Conservation (phyloP, 2,329 filamentous ascomycete genomes). For the Tolypocladium album region DNA sequence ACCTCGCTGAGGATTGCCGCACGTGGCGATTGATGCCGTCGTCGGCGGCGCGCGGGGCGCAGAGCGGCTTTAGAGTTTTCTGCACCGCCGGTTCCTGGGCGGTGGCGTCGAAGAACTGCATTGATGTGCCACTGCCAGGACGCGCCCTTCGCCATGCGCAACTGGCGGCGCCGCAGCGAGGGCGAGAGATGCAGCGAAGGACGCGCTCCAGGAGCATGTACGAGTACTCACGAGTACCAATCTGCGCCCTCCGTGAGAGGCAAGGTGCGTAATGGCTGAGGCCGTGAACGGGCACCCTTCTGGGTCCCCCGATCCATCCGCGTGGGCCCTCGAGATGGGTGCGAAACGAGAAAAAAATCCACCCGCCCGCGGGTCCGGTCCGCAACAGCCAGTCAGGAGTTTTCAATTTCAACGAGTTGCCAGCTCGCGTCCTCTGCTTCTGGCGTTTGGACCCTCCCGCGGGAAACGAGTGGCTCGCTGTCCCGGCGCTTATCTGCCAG, state of each 20-base stretch:
- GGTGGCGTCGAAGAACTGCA: not conserved
- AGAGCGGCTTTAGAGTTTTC: not conserved
- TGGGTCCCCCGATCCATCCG: not conserved
- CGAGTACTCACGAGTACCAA: too few species aligned
- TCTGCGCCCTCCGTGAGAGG: not conserved
- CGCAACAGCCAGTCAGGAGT: slow-evolving; percentile 5
- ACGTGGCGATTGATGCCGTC: not conserved
- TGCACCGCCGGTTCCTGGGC: not conserved
- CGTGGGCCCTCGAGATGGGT: not conserved
- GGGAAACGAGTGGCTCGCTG: not conserved
- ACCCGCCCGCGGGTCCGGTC: not conserved
- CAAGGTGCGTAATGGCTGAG: not conserved
- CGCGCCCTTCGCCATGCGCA: not conserved
- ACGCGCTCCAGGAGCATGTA: too few species aligned
- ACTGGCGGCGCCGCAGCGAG: not conserved
- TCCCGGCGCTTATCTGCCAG: not conserved
- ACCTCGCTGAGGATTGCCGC: not conserved
- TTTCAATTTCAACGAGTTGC: slow-evolving; percentile 7
- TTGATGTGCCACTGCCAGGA: not conserved
- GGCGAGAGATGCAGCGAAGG: not conserved
- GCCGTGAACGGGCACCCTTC: not conserved
- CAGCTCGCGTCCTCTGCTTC: not conserved
- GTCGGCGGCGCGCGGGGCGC: not conserved
- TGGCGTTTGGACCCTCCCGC: slow-evolving; percentile 1
- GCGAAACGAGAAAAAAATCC: not conserved